Evolutionary conservation across 768 basidiomycete genomes (phyloP).

Genomic region (Lactarius sanguifluus): DNA sequence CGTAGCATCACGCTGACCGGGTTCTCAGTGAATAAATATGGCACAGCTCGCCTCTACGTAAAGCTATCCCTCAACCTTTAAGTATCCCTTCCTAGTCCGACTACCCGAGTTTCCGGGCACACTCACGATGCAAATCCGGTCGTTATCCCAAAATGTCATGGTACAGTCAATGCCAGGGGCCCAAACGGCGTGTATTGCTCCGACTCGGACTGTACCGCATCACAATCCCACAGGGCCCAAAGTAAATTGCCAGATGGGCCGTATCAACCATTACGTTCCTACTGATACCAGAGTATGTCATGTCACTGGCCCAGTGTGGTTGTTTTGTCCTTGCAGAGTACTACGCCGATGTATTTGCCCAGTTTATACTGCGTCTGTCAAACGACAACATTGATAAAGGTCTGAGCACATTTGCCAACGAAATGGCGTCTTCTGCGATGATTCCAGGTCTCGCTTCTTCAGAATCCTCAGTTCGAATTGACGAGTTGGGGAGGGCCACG

Average conservation of each 20-base stretch:
- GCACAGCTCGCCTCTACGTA: conserved; percentile 32
- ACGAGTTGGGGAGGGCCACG: conserved; percentile 56
- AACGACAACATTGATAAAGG: conserved; percentile 91
- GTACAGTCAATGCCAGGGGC: too few species aligned
- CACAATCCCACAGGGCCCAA: conserved; percentile 63
- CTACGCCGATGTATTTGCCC: conserved; percentile 52
- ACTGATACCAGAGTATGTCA: conserved; percentile 52
- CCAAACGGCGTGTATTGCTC: too few species aligned
- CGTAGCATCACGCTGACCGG: neutral
- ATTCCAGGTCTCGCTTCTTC: conserved; percentile 77
- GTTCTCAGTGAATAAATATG: conserved; percentile 47
- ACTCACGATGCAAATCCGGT: conserved; percentile 65
- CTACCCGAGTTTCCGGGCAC: conserved; percentile 59
- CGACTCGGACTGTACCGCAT: too few species aligned
- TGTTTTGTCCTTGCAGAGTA: conserved; percentile 94
- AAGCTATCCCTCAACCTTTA: neutral
- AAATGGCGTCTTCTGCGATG: conserved; percentile 92
- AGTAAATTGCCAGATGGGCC: conserved; percentile 46
- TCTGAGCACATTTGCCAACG: conserved; percentile 90
- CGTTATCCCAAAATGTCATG: too few species aligned
- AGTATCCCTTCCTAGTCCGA: conserved; percentile 52
- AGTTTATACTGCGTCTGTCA: conserved; percentile 55
- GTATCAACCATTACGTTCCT: conserved; percentile 4
- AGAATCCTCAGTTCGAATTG: conserved; percentile 74
- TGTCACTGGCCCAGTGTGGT: conserved; percentile 85